Percentiles rank a stretch among this genome's conserved stretches.
Evolutionary conservation across 768 basidiomycete species (phyloP).

Genomic region (Calvatia gigantea): DNA sequence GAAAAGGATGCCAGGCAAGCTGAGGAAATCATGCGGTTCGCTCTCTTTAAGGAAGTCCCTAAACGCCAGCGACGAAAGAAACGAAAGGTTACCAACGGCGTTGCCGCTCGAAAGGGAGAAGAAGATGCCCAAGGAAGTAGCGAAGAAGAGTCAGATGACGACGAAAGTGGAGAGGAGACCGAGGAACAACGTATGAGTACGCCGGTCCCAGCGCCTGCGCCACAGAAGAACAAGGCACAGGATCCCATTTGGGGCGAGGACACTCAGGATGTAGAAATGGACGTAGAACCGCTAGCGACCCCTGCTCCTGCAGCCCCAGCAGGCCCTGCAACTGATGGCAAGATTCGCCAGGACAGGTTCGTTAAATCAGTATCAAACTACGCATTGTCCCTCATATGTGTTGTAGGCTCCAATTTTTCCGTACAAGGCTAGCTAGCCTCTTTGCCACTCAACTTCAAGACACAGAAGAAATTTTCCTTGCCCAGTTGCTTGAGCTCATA

Average conservation of each 20-base stretch:
- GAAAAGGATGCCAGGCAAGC: constrained; percentile 84
- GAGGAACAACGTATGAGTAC: constrained; percentile 48
- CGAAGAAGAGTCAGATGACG: constrained; percentile 50
- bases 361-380: constrained; percentile 19
- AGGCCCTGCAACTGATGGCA: constrained; percentile 31
- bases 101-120: constrained; percentile 41
- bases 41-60: constrained; percentile 95
- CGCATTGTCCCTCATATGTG: constrained; percentile 6
- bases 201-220: constrained; percentile 32
- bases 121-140: constrained; percentile 46
- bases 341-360: constrained; percentile 57
- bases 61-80: constrained; percentile 81
- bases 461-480: constrained; percentile 72
- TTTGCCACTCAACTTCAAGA: constrained; percentile 68
- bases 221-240: constrained; percentile 32
- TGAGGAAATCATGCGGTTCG: constrained; percentile 94
- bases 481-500: constrained; percentile 64
- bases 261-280: constrained; percentile 65
- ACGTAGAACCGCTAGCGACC: constrained; percentile 33
- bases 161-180: constrained; percentile 31
- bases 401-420: constrained; percentile 74
- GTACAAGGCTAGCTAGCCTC: constrained; percentile 67
- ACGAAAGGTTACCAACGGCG: constrained; percentile 77
- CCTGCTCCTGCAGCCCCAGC: constrained; percentile 27
- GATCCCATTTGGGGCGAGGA: constrained; percentile 68